phyloP scores from a whole-genome alignment of 768 basidiomycete genomes.

The Scleroderma citrinum region DNA sequence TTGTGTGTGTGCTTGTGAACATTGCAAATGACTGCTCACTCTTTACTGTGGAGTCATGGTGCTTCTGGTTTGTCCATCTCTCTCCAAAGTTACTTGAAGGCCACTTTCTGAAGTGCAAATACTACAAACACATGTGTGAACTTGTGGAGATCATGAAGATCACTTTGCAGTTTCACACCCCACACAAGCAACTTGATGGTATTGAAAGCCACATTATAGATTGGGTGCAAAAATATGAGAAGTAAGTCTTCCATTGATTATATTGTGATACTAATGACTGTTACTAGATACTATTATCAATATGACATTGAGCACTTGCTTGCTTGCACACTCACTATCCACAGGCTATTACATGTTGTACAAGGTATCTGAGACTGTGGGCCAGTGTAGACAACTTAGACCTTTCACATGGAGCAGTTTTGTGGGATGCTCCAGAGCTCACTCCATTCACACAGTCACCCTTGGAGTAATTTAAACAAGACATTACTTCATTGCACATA shows the following conservation, averaged over 20 bases:
- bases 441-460: too few relatives aligned
- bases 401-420: too few relatives aligned
- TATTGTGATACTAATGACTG: too few relatives aligned
- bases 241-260: not conserved
- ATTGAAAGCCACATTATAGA: not conserved
- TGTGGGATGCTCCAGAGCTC: too few relatives aligned
- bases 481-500: too few relatives aligned
- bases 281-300: too few relatives aligned
- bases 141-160: conserved; percentile 6
- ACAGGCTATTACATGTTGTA: too few relatives aligned
- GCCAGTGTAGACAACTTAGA: too few relatives aligned
- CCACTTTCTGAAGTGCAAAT: conserved; percentile 6
- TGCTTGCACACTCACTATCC: too few relatives aligned
- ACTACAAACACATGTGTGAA: conserved; percentile 8
- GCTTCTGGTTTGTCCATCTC: conserved; percentile 17
- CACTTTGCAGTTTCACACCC: conserved; percentile 1
- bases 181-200: not conserved
- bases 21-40: conserved; percentile 15
- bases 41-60: conserved; percentile 15
- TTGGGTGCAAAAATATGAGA: conserved; percentile 8
- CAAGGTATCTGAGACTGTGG: too few relatives aligned
- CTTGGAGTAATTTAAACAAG: too few relatives aligned
- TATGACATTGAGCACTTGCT: too few relatives aligned
- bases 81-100: conserved; percentile 12
- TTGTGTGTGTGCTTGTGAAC: conserved; percentile 27